phyloP scores from a whole-genome alignment of 2,329 filamentous ascomycete genomes.

The Xylariaceae sp. region DNA sequence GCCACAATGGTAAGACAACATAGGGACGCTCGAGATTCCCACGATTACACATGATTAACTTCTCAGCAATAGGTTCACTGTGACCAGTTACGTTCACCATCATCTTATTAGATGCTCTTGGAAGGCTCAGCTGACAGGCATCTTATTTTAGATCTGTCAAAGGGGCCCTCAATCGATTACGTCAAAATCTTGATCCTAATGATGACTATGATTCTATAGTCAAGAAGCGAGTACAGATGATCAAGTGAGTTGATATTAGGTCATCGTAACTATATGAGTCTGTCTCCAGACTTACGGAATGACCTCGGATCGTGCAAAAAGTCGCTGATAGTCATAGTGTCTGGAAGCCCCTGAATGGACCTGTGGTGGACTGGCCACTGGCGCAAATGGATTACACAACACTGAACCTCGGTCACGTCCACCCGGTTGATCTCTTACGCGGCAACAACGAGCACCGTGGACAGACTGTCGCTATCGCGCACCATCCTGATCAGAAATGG shows the following conservation, averaged over 20 bases:
- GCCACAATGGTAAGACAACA: slow-evolving; percentile 12
- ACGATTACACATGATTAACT: neutral
- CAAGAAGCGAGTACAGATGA: slow-evolving; percentile 9
- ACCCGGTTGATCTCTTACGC: slow-evolving; percentile 10
- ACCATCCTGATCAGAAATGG: slow-evolving; percentile 9
- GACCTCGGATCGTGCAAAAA: no score
- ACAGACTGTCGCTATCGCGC: slow-evolving; percentile 11
- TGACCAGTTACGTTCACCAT: no score
- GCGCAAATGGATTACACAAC: slow-evolving; percentile 13
- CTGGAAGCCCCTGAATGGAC: slow-evolving; percentile 11
- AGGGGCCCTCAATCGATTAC: slow-evolving; percentile 2
- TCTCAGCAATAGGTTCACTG: slow-evolving; percentile 6
- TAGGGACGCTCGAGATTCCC: no score
- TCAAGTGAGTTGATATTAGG: no score
- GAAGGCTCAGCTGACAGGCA: no score
- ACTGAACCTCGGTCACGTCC: slow-evolving; percentile 6
- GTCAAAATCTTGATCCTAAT: neutral
- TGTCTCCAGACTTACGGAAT: no score
- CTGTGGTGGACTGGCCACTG: slow-evolving; percentile 11
- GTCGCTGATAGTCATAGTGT: no score
- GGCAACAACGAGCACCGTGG: slow-evolving; percentile 10
- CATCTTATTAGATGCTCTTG: no score
- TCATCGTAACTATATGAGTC: no score
- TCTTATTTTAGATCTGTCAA: slow-evolving; percentile 5
- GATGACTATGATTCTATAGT: slow-evolving; percentile 3